phyloP scores from a whole-genome alignment of 495 filamentous ascomycete genomes.

The Neurospora discreta region DNA sequence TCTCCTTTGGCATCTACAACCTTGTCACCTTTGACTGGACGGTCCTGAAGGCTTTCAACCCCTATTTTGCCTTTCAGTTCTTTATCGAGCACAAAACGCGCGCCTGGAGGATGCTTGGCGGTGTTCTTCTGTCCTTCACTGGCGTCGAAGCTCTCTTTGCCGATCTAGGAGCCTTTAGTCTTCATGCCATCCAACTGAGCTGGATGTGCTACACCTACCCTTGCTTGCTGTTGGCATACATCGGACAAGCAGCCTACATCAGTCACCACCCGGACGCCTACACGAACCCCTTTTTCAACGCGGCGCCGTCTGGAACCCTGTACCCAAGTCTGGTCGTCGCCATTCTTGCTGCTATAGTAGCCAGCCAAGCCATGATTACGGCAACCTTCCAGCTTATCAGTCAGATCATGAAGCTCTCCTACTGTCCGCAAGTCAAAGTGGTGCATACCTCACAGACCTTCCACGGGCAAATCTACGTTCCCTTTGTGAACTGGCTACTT shows the following conservation, averaged over 20 bases:
- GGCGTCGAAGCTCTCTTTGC: slow-evolving; percentile 68
- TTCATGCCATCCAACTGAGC: slow-evolving; percentile 50
- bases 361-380: slow-evolving; percentile 70
- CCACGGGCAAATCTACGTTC: slow-evolving; percentile 63
- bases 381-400: slow-evolving; percentile 56
- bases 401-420: slow-evolving; percentile 63
- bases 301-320: slow-evolving; percentile 53
- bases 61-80: slow-evolving; percentile 50
- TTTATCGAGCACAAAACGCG: slow-evolving; percentile 48
- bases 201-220: slow-evolving; percentile 56
- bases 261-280: slow-evolving; percentile 47
- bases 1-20: slow-evolving; percentile 60
- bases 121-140: slow-evolving; percentile 60
- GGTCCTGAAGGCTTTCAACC: slow-evolving; percentile 60
- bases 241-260: slow-evolving; percentile 66
- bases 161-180: slow-evolving; percentile 58
- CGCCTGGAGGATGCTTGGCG: slow-evolving; percentile 59
- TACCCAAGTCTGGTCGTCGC: slow-evolving; percentile 56
- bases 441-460: slow-evolving; percentile 54
- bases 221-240: slow-evolving; percentile 59
- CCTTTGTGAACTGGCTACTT: slow-evolving; percentile 59
- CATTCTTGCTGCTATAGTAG: slow-evolving; percentile 59
- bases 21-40: slow-evolving; percentile 50
- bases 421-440: slow-evolving; percentile 63
- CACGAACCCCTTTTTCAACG: slow-evolving; percentile 62